Percentiles rank a stretch among this genome's conserved stretches.
These are phyloP conservation scores for Colletotrichum kahawae DNA, from an alignment of 2,329 filamentous ascomycete species.

Conservation along the genomic window DNA sequence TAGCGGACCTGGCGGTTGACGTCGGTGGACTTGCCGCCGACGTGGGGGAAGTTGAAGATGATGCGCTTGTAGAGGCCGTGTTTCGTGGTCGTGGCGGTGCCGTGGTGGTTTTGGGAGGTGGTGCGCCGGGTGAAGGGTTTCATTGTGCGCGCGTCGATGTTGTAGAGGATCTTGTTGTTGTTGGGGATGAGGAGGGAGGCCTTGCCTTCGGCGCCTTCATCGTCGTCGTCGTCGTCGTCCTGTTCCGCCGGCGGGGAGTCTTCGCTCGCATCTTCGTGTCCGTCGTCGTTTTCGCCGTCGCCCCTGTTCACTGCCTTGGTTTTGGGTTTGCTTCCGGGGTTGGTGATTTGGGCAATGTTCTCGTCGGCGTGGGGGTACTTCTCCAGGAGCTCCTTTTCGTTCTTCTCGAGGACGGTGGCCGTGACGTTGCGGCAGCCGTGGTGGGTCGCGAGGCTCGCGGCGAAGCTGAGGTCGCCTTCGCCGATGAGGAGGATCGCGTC, in stretches of 20 bases:
- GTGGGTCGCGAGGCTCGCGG: constrained; percentile 67
- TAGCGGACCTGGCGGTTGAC: constrained; percentile 92
- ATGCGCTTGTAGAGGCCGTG: constrained; percentile 72
- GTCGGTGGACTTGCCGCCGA: constrained; percentile 89
- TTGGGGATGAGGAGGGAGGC: constrained; percentile 22
- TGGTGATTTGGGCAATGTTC: constrained; percentile 59
- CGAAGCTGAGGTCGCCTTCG: constrained; percentile 83
- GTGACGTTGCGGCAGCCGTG: constrained; percentile 71
- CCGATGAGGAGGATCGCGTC: constrained; percentile 78
- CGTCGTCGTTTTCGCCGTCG: neutral
- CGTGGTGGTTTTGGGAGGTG: constrained; percentile 13
- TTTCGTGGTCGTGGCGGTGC: constrained; percentile 29
- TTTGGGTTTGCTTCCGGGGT: neutral
- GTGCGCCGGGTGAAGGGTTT: constrained; percentile 44
- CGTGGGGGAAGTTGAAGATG: constrained; percentile 97
- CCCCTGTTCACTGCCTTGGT: neutral
- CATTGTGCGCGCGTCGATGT: constrained; percentile 72
- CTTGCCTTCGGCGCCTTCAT: constrained; percentile 5
- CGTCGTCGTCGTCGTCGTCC: neutral
- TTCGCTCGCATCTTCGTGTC: neutral
- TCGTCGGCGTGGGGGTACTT: constrained; percentile 77
- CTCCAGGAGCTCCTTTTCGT: constrained; percentile 57
- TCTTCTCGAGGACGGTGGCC: constrained; percentile 71
- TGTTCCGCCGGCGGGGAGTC: constrained; percentile 20
- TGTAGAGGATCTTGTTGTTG: constrained; percentile 57